phyloP scores from a whole-genome alignment of 2,329 filamentous ascomycete genomes.

The Pseudogymnoascus sp. region DNA sequence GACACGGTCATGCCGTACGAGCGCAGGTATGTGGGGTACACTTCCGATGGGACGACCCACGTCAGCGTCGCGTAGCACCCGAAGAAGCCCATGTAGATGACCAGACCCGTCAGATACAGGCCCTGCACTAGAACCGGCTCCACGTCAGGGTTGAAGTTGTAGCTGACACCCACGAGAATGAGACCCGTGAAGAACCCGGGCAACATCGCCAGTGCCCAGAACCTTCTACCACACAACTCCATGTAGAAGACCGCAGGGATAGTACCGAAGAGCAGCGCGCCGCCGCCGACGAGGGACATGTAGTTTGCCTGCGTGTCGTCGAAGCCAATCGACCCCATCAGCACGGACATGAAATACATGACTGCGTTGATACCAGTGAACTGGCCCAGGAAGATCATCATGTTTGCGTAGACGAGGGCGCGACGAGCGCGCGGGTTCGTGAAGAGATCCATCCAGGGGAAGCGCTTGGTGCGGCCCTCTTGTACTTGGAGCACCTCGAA shows the following conservation, averaged over 20 bases:
- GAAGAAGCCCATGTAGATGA: conserved; percentile 63
- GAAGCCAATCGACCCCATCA: conserved; percentile 64
- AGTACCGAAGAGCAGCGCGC: conserved; percentile 57
- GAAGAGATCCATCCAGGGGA: conserved; percentile 67
- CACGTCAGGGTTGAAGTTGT: conserved; percentile 27
- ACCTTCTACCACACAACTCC: conserved; percentile 64
- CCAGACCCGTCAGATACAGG: conserved; percentile 58
- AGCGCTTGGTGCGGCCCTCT: conserved; percentile 44
- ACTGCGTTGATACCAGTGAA: conserved; percentile 64
- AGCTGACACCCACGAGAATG: conserved; percentile 56
- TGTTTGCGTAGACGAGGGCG: conserved; percentile 59
- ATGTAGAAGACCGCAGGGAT: conserved; percentile 63
- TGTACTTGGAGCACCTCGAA: conserved; percentile 48
- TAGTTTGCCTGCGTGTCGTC: conserved; percentile 54
- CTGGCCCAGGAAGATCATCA: conserved; percentile 64
- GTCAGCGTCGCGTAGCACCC: conserved; percentile 57
- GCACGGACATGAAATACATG: conserved; percentile 63
- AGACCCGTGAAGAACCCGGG: conserved; percentile 65
- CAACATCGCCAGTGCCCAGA: conserved; percentile 67
- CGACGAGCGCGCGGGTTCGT: conserved; percentile 60
- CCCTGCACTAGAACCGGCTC: conserved; percentile 43
- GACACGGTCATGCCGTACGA: conserved; percentile 68
- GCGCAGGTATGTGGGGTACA: conserved; percentile 65
- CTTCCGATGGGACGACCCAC: conserved; percentile 60
- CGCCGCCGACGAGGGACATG: conserved; percentile 68